Percentiles rank a stretch among this genome's conserved stretches.
phyloP scores from a whole-genome alignment of 2,329 filamentous ascomycete genomes.

The Bimuria novae-zelandiae region DNA sequence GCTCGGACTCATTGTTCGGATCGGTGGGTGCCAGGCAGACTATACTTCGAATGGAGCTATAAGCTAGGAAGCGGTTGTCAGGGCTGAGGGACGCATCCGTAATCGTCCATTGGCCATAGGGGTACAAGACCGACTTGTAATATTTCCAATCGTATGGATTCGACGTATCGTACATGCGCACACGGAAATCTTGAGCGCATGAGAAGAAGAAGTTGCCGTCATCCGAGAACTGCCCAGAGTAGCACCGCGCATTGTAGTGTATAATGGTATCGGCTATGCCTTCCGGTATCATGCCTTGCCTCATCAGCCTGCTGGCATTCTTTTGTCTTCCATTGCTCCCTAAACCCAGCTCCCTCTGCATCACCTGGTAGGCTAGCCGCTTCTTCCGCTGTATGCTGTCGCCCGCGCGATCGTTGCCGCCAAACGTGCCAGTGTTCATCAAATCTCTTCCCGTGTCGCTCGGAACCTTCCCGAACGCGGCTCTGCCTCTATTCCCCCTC shows the following conservation, averaged over 20 bases:
- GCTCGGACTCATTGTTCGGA: conserved; percentile 78
- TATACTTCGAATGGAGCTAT: conserved; percentile 82
- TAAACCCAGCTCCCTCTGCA: conserved; percentile 82
- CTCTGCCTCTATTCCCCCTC: conserved; percentile 54
- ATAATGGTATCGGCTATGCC: conserved; percentile 83
- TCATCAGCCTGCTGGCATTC: conserved; percentile 68
- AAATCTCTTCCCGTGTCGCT: conserved; percentile 75
- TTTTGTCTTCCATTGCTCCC: conserved; percentile 62
- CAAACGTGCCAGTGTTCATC: conserved; percentile 84
- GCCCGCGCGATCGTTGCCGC: conserved; percentile 62
- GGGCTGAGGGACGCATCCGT: conserved; percentile 91
- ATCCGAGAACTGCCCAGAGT: conserved; percentile 94
- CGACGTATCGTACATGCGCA: conserved; percentile 96
- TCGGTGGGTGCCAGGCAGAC: conserved; percentile 89
- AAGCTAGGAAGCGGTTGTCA: conserved; percentile 89
- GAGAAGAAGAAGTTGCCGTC: conserved; percentile 98
- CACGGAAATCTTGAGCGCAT: conserved; percentile 88
- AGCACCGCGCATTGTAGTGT: conserved; percentile 83
- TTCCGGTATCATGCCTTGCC: conserved; percentile 76
- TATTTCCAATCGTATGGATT: conserved; percentile 96
- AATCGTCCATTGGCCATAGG: conserved; percentile 91
- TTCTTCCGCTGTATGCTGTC: conserved; percentile 62
- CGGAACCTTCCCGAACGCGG: conserved; percentile 78
- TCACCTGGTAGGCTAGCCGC: conserved; percentile 68
- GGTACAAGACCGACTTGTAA: conserved; percentile 87